Conservation (phyloP, 768 basidiomycete genomes). For the Hypsizygus marmoreus region DNA sequence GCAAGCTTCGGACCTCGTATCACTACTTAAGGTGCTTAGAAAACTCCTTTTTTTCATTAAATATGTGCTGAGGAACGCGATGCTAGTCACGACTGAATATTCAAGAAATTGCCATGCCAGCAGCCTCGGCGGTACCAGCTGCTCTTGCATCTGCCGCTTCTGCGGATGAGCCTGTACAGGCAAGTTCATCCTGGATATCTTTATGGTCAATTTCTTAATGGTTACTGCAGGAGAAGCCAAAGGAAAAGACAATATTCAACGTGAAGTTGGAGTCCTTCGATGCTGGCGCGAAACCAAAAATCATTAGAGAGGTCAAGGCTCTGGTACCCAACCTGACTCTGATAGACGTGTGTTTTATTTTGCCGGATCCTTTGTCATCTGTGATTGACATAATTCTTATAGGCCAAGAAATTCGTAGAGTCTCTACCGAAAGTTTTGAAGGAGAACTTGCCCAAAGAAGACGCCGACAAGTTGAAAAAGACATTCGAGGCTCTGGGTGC, state of each 20-base stretch:
- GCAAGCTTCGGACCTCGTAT: slow-evolving; percentile 94
- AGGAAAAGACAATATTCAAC: slow-evolving; percentile 98
- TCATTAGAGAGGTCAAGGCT: slow-evolving; percentile 97
- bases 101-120: slow-evolving; percentile 93
- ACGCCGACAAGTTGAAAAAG: slow-evolving; percentile 94
- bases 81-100: slow-evolving; percentile 88
- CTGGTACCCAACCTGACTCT: slow-evolving; percentile 94
- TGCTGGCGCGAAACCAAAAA: slow-evolving; percentile 88
- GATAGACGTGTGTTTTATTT: slow-evolving; percentile 76
- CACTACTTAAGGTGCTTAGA: slow-evolving; percentile 77
- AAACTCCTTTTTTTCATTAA: neutral
- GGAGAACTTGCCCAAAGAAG: slow-evolving; percentile 94
- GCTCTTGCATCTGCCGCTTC: slow-evolving; percentile 59
- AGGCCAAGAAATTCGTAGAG: slow-evolving; percentile 99
- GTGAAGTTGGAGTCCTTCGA: slow-evolving; percentile 96
- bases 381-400: slow-evolving; percentile 12
- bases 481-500: slow-evolving; percentile 90
- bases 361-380: neutral
- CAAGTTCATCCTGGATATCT: slow-evolving; percentile 33
- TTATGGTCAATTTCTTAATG: neutral
- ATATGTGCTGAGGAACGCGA: neutral
- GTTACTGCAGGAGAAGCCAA: slow-evolving; percentile 78
- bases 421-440: slow-evolving; percentile 90
- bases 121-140: slow-evolving; percentile 63
- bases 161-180: slow-evolving; percentile 67